Evolutionary conservation across 192 early-diverging fungal genomes (phyloP).

Genomic region (Entomortierella parvispora): DNA sequence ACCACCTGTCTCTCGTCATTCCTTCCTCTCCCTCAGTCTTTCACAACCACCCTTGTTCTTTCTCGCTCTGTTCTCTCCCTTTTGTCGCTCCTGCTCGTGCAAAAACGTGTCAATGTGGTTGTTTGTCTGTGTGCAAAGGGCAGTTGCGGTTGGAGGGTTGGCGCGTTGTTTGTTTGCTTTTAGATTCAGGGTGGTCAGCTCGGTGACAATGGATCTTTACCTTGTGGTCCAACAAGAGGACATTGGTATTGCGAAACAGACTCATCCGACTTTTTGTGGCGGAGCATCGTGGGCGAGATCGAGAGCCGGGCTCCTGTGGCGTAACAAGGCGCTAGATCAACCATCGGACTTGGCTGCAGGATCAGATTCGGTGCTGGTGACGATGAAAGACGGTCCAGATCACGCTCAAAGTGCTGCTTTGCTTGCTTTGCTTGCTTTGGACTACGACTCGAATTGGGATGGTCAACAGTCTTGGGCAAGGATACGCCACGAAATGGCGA

Average conservation of each 20-base stretch:
- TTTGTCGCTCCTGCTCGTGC: no score
- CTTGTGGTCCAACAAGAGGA: constrained; percentile 26
- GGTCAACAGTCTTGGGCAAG: neutral
- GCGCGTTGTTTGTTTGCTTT: constrained; percentile 1
- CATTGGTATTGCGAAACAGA: neutral
- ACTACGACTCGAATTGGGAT: neutral
- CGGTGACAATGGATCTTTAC: constrained; percentile 12
- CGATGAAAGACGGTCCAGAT: neutral
- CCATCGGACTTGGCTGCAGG: constrained; percentile 26
- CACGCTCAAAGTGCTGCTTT: neutral
- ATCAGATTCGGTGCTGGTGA: constrained; percentile 45
- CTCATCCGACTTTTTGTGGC: neutral
- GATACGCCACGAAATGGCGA: no score
- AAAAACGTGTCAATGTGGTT: no score
- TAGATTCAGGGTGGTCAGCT: neutral
- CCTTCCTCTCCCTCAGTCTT: no score
- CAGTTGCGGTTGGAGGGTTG: neutral
- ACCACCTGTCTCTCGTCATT: no score
- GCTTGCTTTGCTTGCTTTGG: neutral
- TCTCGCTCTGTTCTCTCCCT: no score
- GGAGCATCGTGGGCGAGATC: constrained; percentile 4
- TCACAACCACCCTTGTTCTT: no score
- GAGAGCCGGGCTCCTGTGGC: constrained; percentile 11
- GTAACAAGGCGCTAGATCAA: constrained; percentile 12
- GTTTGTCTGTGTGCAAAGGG: no score